Conservation (phyloP, 2,329 filamentous ascomycete genomes). For the Aspergillus pseudonomiae region DNA sequence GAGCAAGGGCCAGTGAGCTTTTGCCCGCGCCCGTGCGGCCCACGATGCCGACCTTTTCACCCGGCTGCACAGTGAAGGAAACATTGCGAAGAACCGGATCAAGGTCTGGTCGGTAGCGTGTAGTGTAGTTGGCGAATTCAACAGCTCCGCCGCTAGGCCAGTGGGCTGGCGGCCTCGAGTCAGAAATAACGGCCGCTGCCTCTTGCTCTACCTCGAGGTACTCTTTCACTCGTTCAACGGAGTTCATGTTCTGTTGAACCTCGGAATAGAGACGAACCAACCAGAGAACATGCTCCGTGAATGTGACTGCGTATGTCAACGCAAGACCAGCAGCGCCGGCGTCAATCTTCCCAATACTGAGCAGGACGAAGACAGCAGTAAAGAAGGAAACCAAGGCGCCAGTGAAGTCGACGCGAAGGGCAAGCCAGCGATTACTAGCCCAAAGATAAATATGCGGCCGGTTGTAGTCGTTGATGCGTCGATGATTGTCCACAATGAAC, state of each 20-base stretch:
- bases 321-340: constrained; percentile 91
- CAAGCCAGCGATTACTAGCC: constrained; percentile 95
- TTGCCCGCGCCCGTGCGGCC: constrained; percentile 95
- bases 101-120: constrained; percentile 83
- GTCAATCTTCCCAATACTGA: constrained; percentile 80
- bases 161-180: constrained; percentile 73
- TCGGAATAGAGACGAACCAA: constrained; percentile 89
- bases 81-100: constrained; percentile 83
- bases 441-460: constrained; percentile 95
- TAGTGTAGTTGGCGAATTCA: constrained; percentile 86
- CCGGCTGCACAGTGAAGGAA: constrained; percentile 80
- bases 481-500: constrained; percentile 89
- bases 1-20: constrained; percentile 87
- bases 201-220: constrained; percentile 97
- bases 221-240: constrained; percentile 95
- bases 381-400: constrained; percentile 93
- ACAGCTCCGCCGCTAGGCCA: constrained; percentile 88
- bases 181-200: constrained; percentile 74
- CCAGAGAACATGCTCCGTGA: constrained; percentile 97
- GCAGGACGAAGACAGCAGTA: constrained; percentile 85
- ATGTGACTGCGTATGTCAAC: constrained; percentile 92
- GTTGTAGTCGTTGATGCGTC: constrained; percentile 85
- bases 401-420: constrained; percentile 86
- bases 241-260: constrained; percentile 99
- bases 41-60: constrained; percentile 94